Evolutionary conservation across 2,329 filamentous ascomycete species (phyloP).

Genomic region (Venturia nashicola): DNA sequence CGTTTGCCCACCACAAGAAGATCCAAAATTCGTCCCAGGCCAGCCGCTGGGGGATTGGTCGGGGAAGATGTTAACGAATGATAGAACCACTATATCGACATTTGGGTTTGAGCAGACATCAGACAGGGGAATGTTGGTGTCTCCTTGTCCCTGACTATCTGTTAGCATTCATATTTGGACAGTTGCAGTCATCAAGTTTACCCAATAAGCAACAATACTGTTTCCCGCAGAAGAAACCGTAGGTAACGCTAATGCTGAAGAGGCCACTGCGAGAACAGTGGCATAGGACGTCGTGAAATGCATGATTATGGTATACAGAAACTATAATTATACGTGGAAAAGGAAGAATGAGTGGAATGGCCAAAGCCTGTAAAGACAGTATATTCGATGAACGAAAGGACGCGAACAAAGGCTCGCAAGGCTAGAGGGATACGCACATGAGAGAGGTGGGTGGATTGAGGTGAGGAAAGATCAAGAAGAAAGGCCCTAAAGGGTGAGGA

Average conservation of each 20-base stretch:
- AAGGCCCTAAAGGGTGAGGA: not conserved
- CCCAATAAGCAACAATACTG: constrained; percentile 43
- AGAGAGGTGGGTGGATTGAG: not conserved
- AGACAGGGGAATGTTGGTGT: constrained; percentile 37
- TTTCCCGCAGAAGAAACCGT: constrained; percentile 19
- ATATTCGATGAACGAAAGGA: constrained; percentile 39
- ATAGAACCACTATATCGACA: constrained; percentile 44
- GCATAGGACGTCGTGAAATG: constrained; percentile 16
- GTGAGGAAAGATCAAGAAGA: not conserved
- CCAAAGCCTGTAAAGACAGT: constrained; percentile 27
- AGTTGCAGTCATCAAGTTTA: constrained; percentile 14
- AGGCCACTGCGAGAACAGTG: constrained; percentile 22
- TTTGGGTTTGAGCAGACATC: constrained; percentile 39
- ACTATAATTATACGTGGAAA: constrained; percentile 14
- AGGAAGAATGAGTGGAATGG: constrained; percentile 24
- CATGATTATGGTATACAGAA: constrained; percentile 24
- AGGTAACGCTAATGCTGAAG: constrained; percentile 18
- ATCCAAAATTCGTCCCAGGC: constrained; percentile 44
- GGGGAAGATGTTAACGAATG: constrained; percentile 43
- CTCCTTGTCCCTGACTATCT: constrained; percentile 23
- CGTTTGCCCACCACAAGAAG: constrained; percentile 34
- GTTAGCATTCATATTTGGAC: not conserved
- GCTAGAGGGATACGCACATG: constrained; percentile 4
- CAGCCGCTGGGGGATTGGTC: constrained; percentile 30
- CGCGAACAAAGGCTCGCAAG: constrained; percentile 37